phyloP scores from a whole-genome alignment of 2,329 filamentous ascomycete genomes.

The Remersonia thermophila region DNA sequence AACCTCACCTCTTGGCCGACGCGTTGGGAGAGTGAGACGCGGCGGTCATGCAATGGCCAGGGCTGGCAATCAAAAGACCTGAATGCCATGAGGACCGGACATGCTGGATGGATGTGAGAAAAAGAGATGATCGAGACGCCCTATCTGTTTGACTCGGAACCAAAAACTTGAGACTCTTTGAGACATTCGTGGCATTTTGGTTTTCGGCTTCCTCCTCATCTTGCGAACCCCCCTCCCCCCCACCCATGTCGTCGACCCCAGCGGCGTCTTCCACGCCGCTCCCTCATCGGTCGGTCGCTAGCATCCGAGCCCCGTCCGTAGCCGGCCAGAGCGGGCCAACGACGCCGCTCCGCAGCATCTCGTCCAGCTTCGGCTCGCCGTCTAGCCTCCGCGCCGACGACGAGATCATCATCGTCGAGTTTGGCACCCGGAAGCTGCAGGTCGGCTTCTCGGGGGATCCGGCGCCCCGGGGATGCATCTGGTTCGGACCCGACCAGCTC shows the following conservation, averaged over 20 bases:
- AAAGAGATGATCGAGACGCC: no score
- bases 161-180: no score
- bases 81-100: no score
- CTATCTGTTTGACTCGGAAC: no score
- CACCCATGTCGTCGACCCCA: no score
- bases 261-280: constrained; percentile 32
- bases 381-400: constrained; percentile 62
- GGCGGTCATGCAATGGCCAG: no score
- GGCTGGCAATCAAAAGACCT: no score
- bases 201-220: no score
- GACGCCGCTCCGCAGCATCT: constrained; percentile 41
- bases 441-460: constrained; percentile 81
- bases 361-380: constrained; percentile 46
- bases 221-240: no score
- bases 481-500: constrained; percentile 64
- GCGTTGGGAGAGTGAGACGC: background rate
- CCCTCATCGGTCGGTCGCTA: constrained; percentile 46
- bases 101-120: no score
- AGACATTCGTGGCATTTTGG: no score
- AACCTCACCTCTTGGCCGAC: background rate
- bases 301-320: constrained; percentile 31
- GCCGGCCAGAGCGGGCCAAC: constrained; percentile 31
- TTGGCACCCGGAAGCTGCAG: constrained; percentile 67
- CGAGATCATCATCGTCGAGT: constrained; percentile 69
- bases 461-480: constrained; percentile 55